Evolutionary conservation across 805 yeast genomes (phyloP), one percentile per base, ranked within the genome.

Genomic region (Brettanomyces bruxellensis): DNA sequence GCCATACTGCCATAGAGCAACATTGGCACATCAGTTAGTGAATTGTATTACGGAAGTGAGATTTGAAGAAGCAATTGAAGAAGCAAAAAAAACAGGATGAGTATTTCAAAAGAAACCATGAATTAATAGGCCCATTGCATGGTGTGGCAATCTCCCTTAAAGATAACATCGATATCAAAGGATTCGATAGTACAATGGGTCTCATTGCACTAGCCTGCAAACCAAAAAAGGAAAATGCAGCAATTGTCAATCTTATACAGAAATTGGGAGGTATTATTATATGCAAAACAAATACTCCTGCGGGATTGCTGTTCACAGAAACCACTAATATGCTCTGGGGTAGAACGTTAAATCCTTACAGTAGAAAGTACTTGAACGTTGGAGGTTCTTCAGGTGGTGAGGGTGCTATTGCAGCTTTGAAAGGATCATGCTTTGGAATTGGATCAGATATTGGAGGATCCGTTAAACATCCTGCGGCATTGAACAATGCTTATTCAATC

Each of bases 391-490:
- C 82, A 3, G 78, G 80, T 23, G 84, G 84, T 43, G 84, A 78
- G 56, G 81, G 82, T 45, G 78, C 81, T 2, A 57, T 76, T 45
- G 70, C 76, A 34, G 78, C 74, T 1, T 67, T 76, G 60, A 73
- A 71, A 43, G 83, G 78, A 4, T 72, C 81, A n/a, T 72, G 73
- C 2, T 51, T 79, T 40, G 85, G 82, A 12, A 64, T 77, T 44
- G 83, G 83, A 83, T 71, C 80, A 12, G 84, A 79, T 52, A 78
- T 79, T 50, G 84, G 85, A 42, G 84, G 85, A 0, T 72, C 79
- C 14, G 72, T 79, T 44, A 66, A 84, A 44, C 69, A 70, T n/a
- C 85, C 85, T 3, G 78, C 81, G 14, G 81, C 81, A 1, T 75
- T 70, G 5, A 45, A 45, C 22, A 38, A 35, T 8, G 50, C 46